Evolutionary conservation across 768 basidiomycete genomes (phyloP).

Genomic region (Boletus vinaceobasis): DNA sequence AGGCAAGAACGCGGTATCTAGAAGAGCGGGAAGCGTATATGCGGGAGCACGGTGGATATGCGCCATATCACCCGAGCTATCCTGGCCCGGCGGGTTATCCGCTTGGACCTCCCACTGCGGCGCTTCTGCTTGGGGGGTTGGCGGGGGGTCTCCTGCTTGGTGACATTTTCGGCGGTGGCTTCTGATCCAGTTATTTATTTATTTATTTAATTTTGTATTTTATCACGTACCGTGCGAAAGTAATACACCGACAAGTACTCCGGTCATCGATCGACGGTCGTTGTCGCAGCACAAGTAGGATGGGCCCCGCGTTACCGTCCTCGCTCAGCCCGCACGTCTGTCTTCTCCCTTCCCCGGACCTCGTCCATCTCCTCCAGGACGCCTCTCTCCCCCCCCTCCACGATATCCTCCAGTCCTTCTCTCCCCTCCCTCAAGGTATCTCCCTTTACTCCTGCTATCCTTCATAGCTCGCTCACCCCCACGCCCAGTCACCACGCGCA

Average conservation of each 20-base stretch:
- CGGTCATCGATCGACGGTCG: not conserved
- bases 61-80: constrained; percentile 27
- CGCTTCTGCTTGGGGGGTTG: constrained; percentile 39
- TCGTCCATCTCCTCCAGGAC: constrained; percentile 53
- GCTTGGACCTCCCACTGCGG: not conserved
- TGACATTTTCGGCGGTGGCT: constrained; percentile 40
- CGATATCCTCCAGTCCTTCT: constrained; percentile 79
- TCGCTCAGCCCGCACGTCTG: constrained; percentile 84
- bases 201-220: not conserved
- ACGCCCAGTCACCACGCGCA: constrained; percentile 71
- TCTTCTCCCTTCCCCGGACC: constrained; percentile 67
- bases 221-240: constrained; percentile 6
- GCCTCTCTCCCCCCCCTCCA: constrained; percentile 67
- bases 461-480: constrained; percentile 3
- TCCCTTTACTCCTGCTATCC: not conserved
- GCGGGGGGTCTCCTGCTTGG: constrained; percentile 51
- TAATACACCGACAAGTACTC: not conserved
- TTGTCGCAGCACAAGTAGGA: constrained; percentile 18
- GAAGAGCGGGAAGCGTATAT: constrained; percentile 35
- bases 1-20: constrained; percentile 18
- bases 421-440: constrained; percentile 75
- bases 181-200: constrained; percentile 23
- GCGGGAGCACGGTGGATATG: constrained; percentile 32
- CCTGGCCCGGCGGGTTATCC: not conserved
- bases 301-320: constrained; percentile 57